Evolutionary conservation across 768 basidiomycete species (phyloP), one percentile per base, ranked within the genome.

Genomic region (Lactarius pseudohatsudake): DNA sequence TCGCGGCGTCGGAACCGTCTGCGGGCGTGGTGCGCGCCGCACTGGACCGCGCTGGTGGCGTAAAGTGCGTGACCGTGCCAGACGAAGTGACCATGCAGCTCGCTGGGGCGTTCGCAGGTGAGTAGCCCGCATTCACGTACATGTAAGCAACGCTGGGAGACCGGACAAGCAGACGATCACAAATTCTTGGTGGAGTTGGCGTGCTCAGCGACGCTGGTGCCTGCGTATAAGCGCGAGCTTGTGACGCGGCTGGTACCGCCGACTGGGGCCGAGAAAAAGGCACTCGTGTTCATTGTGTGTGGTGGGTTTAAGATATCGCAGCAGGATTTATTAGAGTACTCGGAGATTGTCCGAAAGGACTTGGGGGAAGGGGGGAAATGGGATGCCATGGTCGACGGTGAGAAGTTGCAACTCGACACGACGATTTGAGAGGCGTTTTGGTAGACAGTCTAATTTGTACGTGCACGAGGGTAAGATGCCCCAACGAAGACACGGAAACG

Each of bases 151-250:
- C 5, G 22, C 9, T 9, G 22, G 32, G 13, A 18, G 38, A 38
- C 15, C 62, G 34, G 34, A 57, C 41, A 43, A 28, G 11, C 40
- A 90, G 91, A 89, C 68, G 89, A 91, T 66, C 90, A 92, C 72
- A 90, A 90, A 74, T 77, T 86, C 64, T 78, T 92, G 30, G 84
- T 89, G 11, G 90, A 93, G 71, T 79, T 92, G 28, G 87, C 91
- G 1, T 91, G 90, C 69, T 81, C 89, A 6, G 85, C 88, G 9
- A 85, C 90, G 3, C 79, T 93, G 9, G 80, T 83, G 2, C 83
- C 89, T 2, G 90, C 85, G 2, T 92, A 91, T 72, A 82, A 81
- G 38, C 79, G 76, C 2, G 74, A 77, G 6, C 75, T 92, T 32
- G 85, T 92, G 72, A 75, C 83, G 65, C 80, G 74, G 54, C 67